Base-by-base conservation (phyloP, 1,284 basidiomycete genomes). In the Serendipita sp. region DNA sequence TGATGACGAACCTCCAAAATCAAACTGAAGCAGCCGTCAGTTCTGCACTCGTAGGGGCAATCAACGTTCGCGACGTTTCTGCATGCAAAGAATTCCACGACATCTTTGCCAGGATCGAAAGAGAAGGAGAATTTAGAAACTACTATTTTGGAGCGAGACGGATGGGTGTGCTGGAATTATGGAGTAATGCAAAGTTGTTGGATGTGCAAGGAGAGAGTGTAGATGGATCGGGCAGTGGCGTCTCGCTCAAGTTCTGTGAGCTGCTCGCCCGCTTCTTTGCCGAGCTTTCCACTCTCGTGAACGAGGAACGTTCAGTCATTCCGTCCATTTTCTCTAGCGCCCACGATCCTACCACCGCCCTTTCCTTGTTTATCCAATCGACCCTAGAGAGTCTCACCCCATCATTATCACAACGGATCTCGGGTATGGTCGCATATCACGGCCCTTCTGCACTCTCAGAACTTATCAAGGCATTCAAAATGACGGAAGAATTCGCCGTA, bases 1-100 rank as follows among this genome's bases (percentile, higher is more conserved):
- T 97, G 42, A 84, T 97, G 82, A 83, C 92, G 65, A 91, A 85
- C 66, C 78, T 97, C 30, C 92, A 95, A 72, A 96, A 97, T 71
- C 88, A 94, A 71, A 82, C 97, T 44, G 93, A 97, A 75, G 89
- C 90, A 0, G 84, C 87, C 2, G 79, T 95, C 53, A 91, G 88
- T 68, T 85, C 90, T 8, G 89, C 90, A 1, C 78, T 97, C 62
- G 86, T 91, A 34, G 84, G 87, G 42, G 88, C 89, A 1, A 87
- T 94, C 71, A 86, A 83, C 65, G 77, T 80, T 2, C 82, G 84
- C 66, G 90, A 95, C 71, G 78, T 87, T 49, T 75, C 78, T 8
- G 77, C 80, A 2, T 93, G 90, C 73, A 82, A 82, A 66, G 79
- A 79, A 61, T 93, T 91, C 73, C 92, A 88, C 71, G 77, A 80